Percentiles rank a stretch among this genome's conserved stretches.
phyloP scores from a whole-genome alignment of 441 rosid genomes.

The Raphanus hybrid region DNA sequence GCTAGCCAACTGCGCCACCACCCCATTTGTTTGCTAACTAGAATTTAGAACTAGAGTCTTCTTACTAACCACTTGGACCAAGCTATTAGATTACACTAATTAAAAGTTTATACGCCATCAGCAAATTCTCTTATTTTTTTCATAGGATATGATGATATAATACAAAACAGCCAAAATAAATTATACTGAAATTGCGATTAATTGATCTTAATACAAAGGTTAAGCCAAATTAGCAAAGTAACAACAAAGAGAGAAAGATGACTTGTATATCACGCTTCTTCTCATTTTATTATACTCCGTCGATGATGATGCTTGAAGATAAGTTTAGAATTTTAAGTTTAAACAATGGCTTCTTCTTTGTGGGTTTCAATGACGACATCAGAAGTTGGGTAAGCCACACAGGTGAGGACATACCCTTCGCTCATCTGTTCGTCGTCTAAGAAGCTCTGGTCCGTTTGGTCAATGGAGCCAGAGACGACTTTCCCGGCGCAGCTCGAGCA shows the following conservation, averaged over 20 bases:
- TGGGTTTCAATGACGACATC: conserved; percentile 76
- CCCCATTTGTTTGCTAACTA: conserved; percentile 47
- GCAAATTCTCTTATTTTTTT: neutral
- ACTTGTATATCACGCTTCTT: neutral
- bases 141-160: neutral
- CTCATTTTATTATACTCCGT: neutral
- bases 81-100: neutral
- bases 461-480: conserved; percentile 51
- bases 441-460: conserved; percentile 80
- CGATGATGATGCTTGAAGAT: neutral
- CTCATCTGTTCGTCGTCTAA: conserved; percentile 74
- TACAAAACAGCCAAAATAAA: neutral
- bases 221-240: neutral
- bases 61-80: neutral
- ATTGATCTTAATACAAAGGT: neutral
- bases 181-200: neutral
- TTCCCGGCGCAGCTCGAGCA: conserved; percentile 85
- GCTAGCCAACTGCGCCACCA: conserved; percentile 99
- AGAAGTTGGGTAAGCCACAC: conserved; percentile 63
- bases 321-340: neutral
- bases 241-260: neutral
- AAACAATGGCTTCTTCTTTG: conserved; percentile 76
- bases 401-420: conserved; percentile 72
- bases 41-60: neutral
- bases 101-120: neutral